Conservation (phyloP, 169 alveolate species). For the Plasmodium berghei region DNA sequence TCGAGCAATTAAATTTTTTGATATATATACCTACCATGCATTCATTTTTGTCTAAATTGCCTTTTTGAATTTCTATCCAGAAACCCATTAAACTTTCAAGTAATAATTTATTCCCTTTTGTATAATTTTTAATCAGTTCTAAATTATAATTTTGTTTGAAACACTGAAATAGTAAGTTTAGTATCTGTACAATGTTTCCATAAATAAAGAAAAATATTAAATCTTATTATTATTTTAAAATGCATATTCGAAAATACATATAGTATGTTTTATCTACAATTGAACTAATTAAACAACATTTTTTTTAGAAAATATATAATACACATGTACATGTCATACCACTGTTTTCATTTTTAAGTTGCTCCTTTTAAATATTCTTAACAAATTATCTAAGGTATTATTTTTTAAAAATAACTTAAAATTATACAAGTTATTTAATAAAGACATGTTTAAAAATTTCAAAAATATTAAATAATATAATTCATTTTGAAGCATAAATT, state of each 20-base stretch:
- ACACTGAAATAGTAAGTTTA: conserved; percentile 32
- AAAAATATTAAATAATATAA: conserved; percentile 37
- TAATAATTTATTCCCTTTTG: conserved; percentile 25
- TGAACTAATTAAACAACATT: too few species aligned
- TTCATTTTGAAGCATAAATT: conserved; percentile 38
- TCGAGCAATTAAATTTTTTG: not conserved
- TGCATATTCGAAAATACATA: not conserved
- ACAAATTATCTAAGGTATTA: conserved; percentile 8
- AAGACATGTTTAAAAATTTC: conserved; percentile 38
- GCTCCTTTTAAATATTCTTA: conserved; percentile 10
- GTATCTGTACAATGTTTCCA: not conserved
- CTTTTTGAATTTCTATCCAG: conserved; percentile 17
- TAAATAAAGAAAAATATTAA: not conserved
- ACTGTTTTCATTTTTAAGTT: not conserved
- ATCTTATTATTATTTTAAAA: not conserved
- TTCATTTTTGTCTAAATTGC: not conserved
- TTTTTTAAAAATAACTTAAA: conserved; percentile 26
- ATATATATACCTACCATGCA: not conserved
- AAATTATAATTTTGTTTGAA: conserved; percentile 1
- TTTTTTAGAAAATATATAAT: too few species aligned
- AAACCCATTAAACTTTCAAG: conserved; percentile 20
- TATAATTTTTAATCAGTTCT: conserved; percentile 4
- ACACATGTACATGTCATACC: too few species aligned
- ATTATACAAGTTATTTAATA: conserved; percentile 31
- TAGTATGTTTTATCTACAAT: too few species aligned